Base-by-base conservation (phyloP, 2,329 filamentous ascomycete genomes). In the Xylariomycetidae sp. region DNA sequence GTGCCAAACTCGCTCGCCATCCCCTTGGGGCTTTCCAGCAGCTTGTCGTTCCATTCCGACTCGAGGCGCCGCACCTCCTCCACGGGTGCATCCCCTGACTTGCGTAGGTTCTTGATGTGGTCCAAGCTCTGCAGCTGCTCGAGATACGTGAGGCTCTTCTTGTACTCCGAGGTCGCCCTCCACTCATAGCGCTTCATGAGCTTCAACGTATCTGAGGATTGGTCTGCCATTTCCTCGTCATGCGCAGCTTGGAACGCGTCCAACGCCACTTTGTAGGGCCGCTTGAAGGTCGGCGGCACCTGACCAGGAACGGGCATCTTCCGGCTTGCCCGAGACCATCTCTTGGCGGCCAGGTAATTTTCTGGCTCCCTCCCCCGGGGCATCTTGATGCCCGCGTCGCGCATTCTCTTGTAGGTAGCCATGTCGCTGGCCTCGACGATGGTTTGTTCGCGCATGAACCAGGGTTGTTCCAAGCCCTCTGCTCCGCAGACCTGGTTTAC, bases 401-500 rank as follows among this genome's bases (percentile, higher is more conserved):
- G 41, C 75, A 82, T 80, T n/a, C 62, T 59, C 15, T 59, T 49
- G 5, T 71, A 41, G 2, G 63, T 54, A 0, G 41, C 47, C 11
- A 56, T 51, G 4, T 59, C 54, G 26, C 71, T 72, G 34, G 69
- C 63, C 8, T 64, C 17, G 34, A 79, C 67, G 16, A 80, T 58
- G 48, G 51, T 55, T 17, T 58, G 55, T 33, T 75, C 72, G 25
- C 74, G 69, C 8, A 41, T 32, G 30, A 46, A 62, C 47, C 51
- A 56, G 13, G 13, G 1, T 4, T n/a, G 27, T 6, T 42, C 34
- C 25, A 30, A 40, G 16, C 49, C 36, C 16, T 69, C 61, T 12
- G 53, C 42, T 6, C 64, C 61, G 13, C 70, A 77, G 8, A 88
- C 59, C 50, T 85, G 74, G 25, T 69, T 65, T 4, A 82, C 58